phyloP scores from a whole-genome alignment of 2,329 filamentous ascomycete species.

The Fusarium albidum region DNA sequence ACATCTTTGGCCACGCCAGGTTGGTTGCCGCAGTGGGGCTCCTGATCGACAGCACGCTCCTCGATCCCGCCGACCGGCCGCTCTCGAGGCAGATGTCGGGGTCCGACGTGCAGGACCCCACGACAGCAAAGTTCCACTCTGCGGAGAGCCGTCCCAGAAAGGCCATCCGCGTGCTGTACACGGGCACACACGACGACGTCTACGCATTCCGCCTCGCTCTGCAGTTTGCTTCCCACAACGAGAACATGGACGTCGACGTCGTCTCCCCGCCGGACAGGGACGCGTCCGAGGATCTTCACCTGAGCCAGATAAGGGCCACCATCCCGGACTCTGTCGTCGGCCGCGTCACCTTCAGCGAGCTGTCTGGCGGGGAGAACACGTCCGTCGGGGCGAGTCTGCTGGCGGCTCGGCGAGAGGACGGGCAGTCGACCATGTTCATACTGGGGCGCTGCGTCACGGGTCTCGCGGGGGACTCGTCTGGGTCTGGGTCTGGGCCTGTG shows the following conservation, averaged over 20 bases:
- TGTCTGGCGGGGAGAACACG: constrained; percentile 20
- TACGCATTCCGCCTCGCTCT: constrained; percentile 81
- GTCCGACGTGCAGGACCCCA: constrained; percentile 9
- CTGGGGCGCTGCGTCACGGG: constrained; percentile 10
- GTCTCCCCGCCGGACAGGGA: constrained; percentile 9
- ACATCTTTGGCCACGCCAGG: constrained; percentile 16
- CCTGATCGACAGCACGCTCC: constrained; percentile 18
- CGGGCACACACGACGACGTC: constrained; percentile 84
- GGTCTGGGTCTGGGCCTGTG: neutral
- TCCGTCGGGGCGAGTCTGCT: constrained; percentile 8
- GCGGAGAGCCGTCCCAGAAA: constrained; percentile 47
- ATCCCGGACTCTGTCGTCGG: constrained; percentile 1
- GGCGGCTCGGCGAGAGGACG: neutral
- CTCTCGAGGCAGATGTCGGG: constrained; percentile 17
- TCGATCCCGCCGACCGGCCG: constrained; percentile 5
- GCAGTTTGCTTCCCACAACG: constrained; percentile 80
- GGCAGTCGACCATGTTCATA: constrained; percentile 14
- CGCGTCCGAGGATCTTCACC: constrained; percentile 1
- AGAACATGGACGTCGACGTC: constrained; percentile 13
- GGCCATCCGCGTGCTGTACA: constrained; percentile 86
- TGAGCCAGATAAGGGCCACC: constrained; percentile 10
- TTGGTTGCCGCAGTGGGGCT: constrained; percentile 10
- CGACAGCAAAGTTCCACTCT: constrained; percentile 17
- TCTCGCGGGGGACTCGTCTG: neutral
- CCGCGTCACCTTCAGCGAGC: constrained; percentile 15